These are phyloP conservation scores for Spatholobus suberectus DNA, from an alignment of 306 rosid species.

Conservation along the genomic window DNA sequence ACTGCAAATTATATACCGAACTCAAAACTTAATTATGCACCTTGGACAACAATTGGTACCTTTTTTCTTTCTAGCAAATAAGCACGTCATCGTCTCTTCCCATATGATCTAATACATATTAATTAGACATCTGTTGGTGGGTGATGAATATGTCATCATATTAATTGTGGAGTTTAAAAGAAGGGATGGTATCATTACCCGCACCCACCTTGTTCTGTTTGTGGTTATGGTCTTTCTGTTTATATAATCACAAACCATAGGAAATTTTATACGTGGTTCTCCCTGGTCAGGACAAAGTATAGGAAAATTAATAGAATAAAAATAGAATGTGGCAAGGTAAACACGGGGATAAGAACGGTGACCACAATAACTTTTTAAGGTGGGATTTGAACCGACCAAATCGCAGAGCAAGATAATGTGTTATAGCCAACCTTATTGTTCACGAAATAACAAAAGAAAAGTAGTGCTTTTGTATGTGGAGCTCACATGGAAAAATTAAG, in stretches of 20 bases:
- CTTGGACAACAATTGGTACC: background rate
- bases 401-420: conserved; percentile 17
- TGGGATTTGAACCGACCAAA: conserved; percentile 36
- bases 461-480: conserved; percentile 14
- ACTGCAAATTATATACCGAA: background rate
- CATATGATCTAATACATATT: background rate
- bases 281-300: background rate
- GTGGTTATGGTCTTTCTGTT: background rate
- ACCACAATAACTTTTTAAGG: conserved; percentile 16
- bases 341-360: conserved; percentile 26
- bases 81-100: background rate
- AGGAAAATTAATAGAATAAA: background rate
- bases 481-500: conserved; percentile 28
- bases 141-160: conserved; percentile 23
- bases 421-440: conserved; percentile 14
- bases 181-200: background rate
- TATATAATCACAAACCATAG: background rate
- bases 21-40: background rate
- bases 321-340: background rate
- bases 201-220: conserved; percentile 1
- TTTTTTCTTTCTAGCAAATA: background rate
- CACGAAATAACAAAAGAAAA: background rate
- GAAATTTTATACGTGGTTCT: background rate
- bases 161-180: background rate
- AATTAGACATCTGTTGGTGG: conserved; percentile 4